Conservation (phyloP, 345 rosid genomes). For the Brassica incana region DNA sequence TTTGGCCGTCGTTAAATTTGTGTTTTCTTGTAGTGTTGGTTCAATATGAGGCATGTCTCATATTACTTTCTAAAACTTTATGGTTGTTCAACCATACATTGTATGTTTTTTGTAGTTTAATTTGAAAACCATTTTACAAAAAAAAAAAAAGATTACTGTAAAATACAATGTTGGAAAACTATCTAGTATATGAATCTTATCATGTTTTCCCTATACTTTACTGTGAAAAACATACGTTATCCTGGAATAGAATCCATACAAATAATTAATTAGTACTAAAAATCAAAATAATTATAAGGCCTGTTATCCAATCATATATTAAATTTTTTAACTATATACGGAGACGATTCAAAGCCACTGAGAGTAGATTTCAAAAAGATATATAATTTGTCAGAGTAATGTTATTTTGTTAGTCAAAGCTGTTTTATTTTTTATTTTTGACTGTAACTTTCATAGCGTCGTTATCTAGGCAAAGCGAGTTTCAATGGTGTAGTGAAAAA, state of each 20-base stretch:
- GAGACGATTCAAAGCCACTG: not conserved
- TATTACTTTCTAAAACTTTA: too few species aligned
- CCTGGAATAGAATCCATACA: not conserved
- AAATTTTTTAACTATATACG: not conserved
- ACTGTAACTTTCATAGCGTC: slow-evolving; percentile 17
- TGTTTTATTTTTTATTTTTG: not conserved
- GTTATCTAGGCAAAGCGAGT: not conserved
- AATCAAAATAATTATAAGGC: too few species aligned
- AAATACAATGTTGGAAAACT: not conserved
- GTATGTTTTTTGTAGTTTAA: too few species aligned
- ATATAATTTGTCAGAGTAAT: not conserved
- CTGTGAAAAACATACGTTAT: not conserved
- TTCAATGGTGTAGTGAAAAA: not conserved
- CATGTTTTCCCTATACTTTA: not conserved
- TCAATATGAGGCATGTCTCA: too few species aligned
- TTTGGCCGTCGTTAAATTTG: too few species aligned
- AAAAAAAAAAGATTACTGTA: not conserved
- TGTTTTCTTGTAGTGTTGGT: too few species aligned
- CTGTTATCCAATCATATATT: not conserved
- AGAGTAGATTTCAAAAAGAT: not conserved
- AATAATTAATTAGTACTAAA: too few species aligned
- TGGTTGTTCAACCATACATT: too few species aligned
- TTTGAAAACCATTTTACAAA: not conserved
- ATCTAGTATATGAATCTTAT: not conserved
- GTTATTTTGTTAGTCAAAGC: slow-evolving; percentile 8